Evolutionary conservation across 345 rosid genomes (phyloP).

Genomic region (Psidium friedrichsthalianum): DNA sequence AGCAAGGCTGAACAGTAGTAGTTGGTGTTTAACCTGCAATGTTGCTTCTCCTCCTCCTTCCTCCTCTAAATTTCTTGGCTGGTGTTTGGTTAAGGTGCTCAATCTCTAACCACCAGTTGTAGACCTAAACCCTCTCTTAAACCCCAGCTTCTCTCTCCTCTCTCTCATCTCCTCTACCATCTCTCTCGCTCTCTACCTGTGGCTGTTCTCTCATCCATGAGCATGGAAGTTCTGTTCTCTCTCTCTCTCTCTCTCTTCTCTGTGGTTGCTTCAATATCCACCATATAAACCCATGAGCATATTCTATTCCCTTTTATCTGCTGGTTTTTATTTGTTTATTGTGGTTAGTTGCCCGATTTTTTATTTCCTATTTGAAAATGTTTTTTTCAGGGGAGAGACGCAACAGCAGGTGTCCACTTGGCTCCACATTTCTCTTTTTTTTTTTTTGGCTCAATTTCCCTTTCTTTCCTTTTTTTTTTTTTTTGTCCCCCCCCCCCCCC

Average conservation of each 20-base stretch:
- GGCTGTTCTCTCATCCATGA: slow-evolving; percentile 33
- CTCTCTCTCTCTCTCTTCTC: neutral
- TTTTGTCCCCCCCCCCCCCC: too few species aligned
- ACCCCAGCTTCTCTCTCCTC: slow-evolving; percentile 4
- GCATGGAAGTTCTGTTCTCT: slow-evolving; percentile 34
- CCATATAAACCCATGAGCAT: slow-evolving; percentile 26
- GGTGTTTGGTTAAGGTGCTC: slow-evolving; percentile 63
- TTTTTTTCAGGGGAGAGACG: neutral
- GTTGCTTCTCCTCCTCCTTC: neutral
- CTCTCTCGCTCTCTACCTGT: slow-evolving; percentile 3
- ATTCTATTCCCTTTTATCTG: slow-evolving; percentile 13
- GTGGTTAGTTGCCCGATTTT: neutral
- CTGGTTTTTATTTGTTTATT: neutral
- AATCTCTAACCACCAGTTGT: slow-evolving; percentile 90
- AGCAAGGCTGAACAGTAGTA: slow-evolving; percentile 5
- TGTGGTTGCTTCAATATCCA: slow-evolving; percentile 39
- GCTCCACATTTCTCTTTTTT: neutral
- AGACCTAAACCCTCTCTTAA: slow-evolving; percentile 70
- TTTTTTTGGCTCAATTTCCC: too few species aligned
- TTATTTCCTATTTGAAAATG: neutral
- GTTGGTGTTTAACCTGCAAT: slow-evolving; percentile 21
- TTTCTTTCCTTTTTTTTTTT: too few species aligned
- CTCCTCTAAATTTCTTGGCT: slow-evolving; percentile 3
- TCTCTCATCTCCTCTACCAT: slow-evolving; percentile 1
- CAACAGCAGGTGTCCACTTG: neutral